Conservation (phyloP, 768 basidiomycete genomes). For the Rhodotorula babjevae region DNA sequence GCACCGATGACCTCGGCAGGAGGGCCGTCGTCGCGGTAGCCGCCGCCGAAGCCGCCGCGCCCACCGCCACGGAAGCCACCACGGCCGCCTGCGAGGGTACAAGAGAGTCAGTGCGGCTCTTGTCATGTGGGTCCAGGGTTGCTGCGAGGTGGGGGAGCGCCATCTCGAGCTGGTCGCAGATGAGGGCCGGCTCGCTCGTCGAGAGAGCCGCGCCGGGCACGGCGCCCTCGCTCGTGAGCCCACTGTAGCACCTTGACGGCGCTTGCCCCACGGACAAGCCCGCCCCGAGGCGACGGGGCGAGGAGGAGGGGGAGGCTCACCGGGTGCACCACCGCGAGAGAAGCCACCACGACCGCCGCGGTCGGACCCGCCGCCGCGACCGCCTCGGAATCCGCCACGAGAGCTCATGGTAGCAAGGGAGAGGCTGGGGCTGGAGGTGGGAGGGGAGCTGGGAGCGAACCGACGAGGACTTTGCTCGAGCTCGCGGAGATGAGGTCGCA, state of each 20-base stretch:
- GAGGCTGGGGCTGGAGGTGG: neutral
- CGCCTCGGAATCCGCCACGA: constrained; percentile 21
- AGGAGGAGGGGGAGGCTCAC: neutral
- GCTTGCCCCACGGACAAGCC: too few species aligned
- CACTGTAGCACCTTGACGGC: too few species aligned
- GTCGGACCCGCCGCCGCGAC: constrained; percentile 21
- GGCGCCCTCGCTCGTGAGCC: too few species aligned
- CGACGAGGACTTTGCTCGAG: neutral
- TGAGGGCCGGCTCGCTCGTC: too few species aligned
- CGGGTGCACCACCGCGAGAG: constrained; percentile 17
- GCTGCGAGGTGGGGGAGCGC: neutral
- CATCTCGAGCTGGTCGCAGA: too few species aligned
- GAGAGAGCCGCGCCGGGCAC: too few species aligned
- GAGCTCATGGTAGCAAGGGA: constrained; percentile 21
- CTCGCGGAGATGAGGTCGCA: too few species aligned
- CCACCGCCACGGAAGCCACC: constrained; percentile 46
- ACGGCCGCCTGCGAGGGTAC: constrained; percentile 23
- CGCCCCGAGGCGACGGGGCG: too few species aligned
- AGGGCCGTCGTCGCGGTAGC: constrained; percentile 47
- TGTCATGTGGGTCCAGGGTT: neutral
- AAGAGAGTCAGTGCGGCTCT: neutral
- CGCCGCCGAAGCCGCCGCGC: constrained; percentile 47
- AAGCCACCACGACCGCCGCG: constrained; percentile 22
- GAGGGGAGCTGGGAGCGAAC: neutral
- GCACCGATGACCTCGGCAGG: constrained; percentile 51